Percentiles rank a stretch among this genome's conserved stretches.
Evolutionary conservation across 2,329 filamentous ascomycete species (phyloP).

Genomic region (Trichoderma aggressivum): DNA sequence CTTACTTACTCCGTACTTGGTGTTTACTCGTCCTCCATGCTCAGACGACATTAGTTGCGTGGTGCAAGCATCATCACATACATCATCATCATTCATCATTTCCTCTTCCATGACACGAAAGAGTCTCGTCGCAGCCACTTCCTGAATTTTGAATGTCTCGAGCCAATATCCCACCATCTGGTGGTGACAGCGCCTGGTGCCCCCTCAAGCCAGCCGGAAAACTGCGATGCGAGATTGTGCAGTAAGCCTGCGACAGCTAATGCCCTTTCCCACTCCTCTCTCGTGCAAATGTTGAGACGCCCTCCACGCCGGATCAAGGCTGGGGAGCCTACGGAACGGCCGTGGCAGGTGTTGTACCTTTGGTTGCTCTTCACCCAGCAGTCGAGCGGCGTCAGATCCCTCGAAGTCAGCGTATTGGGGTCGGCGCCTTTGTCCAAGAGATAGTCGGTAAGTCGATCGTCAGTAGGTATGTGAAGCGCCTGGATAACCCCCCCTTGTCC

Average conservation of each 20-base stretch:
- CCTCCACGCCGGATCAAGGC: not conserved
- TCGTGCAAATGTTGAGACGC: not conserved
- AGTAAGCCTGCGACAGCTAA: too few species aligned
- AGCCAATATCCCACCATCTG: not conserved
- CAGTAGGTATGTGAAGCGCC: not conserved
- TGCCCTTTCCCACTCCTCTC: not conserved
- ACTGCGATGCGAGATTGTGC: not conserved
- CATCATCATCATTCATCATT: not conserved
- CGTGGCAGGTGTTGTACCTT: accelerated
- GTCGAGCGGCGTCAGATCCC: not conserved
- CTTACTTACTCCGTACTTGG: not conserved
- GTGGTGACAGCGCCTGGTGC: not conserved
- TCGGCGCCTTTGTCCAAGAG: not conserved
- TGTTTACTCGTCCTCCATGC: too few species aligned
- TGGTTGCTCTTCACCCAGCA: not conserved
- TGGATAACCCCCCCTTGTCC: not conserved
- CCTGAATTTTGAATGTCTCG: not conserved
- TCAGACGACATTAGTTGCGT: not conserved
- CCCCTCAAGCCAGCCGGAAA: not conserved
- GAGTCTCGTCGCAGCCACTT: not conserved
- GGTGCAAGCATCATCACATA: too few species aligned
- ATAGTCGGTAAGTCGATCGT: not conserved
- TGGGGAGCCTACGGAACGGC: too few species aligned
- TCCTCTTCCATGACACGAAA: not conserved
- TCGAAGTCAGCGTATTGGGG: not conserved